These are phyloP conservation scores for Tubosaeta sp. DNA, from an alignment of 768 basidiomycete species.

Conservation along the genomic window DNA sequence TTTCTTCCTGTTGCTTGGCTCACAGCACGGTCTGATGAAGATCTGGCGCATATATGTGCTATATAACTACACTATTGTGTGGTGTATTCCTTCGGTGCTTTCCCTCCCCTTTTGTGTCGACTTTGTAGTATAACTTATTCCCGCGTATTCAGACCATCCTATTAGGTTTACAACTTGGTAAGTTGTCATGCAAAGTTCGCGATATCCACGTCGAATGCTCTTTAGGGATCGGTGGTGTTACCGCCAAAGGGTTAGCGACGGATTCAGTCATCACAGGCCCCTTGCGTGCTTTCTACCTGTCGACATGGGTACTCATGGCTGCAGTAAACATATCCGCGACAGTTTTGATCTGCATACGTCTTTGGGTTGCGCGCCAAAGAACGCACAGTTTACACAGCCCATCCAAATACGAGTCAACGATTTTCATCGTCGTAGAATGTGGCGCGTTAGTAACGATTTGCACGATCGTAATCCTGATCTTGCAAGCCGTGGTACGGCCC, in stretches of 20 bases:
- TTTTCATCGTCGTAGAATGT: conserved; percentile 19
- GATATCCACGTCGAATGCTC: background rate
- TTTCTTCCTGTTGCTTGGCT: background rate
- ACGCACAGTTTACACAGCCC: background rate
- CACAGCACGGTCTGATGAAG: background rate
- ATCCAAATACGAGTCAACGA: conserved; percentile 16
- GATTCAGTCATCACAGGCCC: background rate
- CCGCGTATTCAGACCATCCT: conserved; percentile 6
- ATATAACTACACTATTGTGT: conserved; percentile 8
- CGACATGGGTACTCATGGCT: conserved; percentile 16
- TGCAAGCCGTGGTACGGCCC: conserved; percentile 2
- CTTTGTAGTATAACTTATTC: background rate
- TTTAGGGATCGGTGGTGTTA: conserved; percentile 8
- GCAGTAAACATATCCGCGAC: conserved; percentile 17
- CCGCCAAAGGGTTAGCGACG: conserved; percentile 9
- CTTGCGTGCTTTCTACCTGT: conserved; percentile 3
- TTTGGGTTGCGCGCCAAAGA: conserved; percentile 12
- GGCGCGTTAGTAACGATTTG: conserved; percentile 17
- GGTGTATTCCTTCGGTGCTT: conserved; percentile 20
- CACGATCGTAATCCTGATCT: conserved; percentile 11
- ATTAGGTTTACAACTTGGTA: conserved; percentile 13
- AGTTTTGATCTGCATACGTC: conserved; percentile 10
- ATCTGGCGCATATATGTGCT: conserved; percentile 24
- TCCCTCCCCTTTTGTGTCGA: background rate
- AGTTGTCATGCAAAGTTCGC: background rate